Conservation (phyloP, 2,329 filamentous ascomycete species). For the Didymella pinodella region DNA sequence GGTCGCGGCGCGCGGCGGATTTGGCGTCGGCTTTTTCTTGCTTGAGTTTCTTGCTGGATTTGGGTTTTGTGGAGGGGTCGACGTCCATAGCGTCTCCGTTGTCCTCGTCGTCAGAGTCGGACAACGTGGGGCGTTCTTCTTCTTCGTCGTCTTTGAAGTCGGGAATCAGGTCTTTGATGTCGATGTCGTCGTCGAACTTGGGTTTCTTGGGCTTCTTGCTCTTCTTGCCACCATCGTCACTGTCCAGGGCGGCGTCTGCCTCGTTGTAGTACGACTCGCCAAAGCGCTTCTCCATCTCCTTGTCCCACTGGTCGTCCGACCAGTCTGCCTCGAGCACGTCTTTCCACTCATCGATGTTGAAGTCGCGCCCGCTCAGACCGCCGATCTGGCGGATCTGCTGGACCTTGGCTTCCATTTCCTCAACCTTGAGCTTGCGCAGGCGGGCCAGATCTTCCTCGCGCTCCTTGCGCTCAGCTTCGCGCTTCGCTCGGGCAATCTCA, state of each 20-base stretch:
- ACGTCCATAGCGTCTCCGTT: slow-evolving; percentile 53
- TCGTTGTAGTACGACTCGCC: slow-evolving; percentile 90
- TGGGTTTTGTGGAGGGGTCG: slow-evolving; percentile 52
- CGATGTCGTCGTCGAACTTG: slow-evolving; percentile 95
- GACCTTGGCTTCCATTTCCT: slow-evolving; percentile 88
- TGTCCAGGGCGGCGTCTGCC: slow-evolving; percentile 57
- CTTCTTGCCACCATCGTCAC: slow-evolving; percentile 45
- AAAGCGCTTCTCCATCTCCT: slow-evolving; percentile 87
- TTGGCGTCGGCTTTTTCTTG: slow-evolving; percentile 64
- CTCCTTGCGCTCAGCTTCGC: slow-evolving; percentile 79
- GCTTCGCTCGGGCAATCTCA: slow-evolving; percentile 77
- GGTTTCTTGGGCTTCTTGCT: slow-evolving; percentile 80
- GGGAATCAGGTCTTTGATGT: slow-evolving; percentile 90
- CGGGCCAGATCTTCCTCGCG: slow-evolving; percentile 82
- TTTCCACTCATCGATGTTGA: slow-evolving; percentile 82
- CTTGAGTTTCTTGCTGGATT: slow-evolving; percentile 56
- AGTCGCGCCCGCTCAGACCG: slow-evolving; percentile 72
- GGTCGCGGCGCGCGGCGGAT: slow-evolving; percentile 79
- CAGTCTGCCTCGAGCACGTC: slow-evolving; percentile 86
- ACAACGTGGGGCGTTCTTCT: slow-evolving; percentile 75
- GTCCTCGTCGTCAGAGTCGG: slow-evolving; percentile 56
- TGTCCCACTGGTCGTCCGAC: slow-evolving; percentile 89
- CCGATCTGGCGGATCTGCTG: slow-evolving; percentile 88
- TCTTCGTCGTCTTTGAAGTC: slow-evolving; percentile 80
- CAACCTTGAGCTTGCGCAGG: slow-evolving; percentile 85